Percentiles rank a stretch among this genome's conserved stretches.
phyloP scores from a whole-genome alignment of 768 basidiomycete species.

The Tulasnella sp. region DNA sequence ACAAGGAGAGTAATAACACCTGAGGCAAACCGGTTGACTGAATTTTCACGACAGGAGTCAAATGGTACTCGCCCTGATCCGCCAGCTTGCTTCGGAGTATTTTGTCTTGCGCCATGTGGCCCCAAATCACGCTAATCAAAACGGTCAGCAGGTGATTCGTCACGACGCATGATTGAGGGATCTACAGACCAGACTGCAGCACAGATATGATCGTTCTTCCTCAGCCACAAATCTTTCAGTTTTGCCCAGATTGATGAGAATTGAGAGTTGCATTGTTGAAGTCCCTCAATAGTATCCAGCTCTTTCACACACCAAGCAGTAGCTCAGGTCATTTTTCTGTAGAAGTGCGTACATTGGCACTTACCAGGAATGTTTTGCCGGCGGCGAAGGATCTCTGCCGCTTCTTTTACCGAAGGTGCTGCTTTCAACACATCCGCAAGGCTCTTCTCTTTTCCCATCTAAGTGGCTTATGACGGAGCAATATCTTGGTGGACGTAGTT shows the following conservation, averaged over 20 bases:
- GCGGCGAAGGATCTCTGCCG: slow-evolving; percentile 1
- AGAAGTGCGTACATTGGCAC: background rate
- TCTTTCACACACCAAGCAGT: background rate
- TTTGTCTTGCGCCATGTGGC: slow-evolving; percentile 3
- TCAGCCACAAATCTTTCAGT: slow-evolving; percentile 10
- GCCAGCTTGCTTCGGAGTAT: slow-evolving; percentile 4
- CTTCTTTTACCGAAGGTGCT: background rate
- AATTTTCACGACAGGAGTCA: too few relatives aligned
- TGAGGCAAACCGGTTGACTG: too few relatives aligned
- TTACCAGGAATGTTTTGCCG: slow-evolving; percentile 2
- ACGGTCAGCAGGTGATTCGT: background rate
- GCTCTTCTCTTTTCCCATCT: background rate
- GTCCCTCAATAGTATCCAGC: slow-evolving; percentile 1
- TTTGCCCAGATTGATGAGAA: background rate
- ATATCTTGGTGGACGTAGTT: too few relatives aligned
- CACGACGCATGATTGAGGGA: too few relatives aligned
- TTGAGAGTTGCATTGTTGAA: background rate
- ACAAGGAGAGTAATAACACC: slow-evolving; percentile 4
- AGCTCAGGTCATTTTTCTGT: background rate
- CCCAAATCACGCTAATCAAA: background rate
- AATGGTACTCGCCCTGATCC: background rate
- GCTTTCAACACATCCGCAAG: background rate
- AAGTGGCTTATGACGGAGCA: too few relatives aligned
- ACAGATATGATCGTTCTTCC: slow-evolving; percentile 4
- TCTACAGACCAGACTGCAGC: slow-evolving; percentile 3